phyloP scores from a whole-genome alignment of 2,329 filamentous ascomycete species.

The Pseudogymnoascus sp. region DNA sequence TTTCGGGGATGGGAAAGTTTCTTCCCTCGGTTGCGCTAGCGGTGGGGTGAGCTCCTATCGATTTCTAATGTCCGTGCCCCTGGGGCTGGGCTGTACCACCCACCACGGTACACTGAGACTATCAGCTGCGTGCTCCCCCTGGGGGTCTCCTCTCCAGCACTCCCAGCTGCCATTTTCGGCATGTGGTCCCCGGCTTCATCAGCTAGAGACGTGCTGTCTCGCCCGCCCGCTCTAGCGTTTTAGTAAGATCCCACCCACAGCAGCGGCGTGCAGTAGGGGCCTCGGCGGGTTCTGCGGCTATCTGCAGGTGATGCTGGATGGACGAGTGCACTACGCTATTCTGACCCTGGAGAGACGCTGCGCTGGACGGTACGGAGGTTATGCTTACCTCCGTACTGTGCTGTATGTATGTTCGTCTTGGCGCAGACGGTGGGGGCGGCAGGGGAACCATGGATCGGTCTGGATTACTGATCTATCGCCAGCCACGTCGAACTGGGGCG shows the following conservation, averaged over 20 bases:
- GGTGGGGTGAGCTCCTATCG: background rate
- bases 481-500: background rate
- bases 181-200: background rate
- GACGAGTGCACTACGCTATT: background rate
- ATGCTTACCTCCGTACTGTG: no score
- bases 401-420: background rate
- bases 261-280: background rate
- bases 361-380: no score
- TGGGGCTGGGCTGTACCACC: background rate
- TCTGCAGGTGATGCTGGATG: background rate
- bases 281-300: background rate
- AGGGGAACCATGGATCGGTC: background rate
- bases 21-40: background rate
- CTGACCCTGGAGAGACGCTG: no score
- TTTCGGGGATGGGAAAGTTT: constrained; percentile 1
- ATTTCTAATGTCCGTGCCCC: background rate
- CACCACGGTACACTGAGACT: background rate
- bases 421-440: background rate
- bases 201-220: background rate
- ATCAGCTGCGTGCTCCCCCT: background rate
- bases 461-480: background rate
- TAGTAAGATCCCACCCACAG: background rate
- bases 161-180: background rate
- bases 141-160: background rate
- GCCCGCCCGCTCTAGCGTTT: background rate